A percentile compares a stretch with the other conserved stretches of the same genome.
phyloP scores from a whole-genome alignment of 1,284 basidiomycete species.

The Cutaneotrichosporon spelunceum region DNA sequence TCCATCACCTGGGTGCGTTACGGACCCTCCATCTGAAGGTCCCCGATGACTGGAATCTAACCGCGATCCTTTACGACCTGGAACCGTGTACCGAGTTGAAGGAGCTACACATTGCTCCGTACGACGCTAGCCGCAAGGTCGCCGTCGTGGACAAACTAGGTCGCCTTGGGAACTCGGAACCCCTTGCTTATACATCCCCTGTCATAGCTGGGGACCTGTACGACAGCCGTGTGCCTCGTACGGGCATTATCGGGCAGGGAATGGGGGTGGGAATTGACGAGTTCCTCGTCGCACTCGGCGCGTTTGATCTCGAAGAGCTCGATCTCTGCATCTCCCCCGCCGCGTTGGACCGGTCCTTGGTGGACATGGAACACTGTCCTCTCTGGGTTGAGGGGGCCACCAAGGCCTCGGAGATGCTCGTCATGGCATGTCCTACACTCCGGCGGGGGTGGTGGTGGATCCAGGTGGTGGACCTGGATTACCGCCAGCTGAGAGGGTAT shows the following conservation, averaged over 20 bases:
- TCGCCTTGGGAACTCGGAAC: no score
- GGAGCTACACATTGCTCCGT: slow-evolving; percentile 10
- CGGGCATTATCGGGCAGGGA: no score
- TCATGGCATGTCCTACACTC: not conserved
- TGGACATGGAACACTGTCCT: not conserved
- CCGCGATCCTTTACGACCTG: not conserved
- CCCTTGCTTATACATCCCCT: no score
- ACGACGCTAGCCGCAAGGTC: slow-evolving; percentile 16
- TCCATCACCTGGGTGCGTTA: not conserved
- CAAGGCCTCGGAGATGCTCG: not conserved
- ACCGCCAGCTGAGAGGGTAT: slow-evolving; percentile 15
- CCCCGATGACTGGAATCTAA: not conserved
- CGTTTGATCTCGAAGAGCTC: not conserved
- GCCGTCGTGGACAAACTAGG: not conserved
- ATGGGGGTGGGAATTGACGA: not conserved
- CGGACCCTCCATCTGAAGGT: slow-evolving; percentile 12
- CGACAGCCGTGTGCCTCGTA: no score
- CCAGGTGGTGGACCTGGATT: slow-evolving; percentile 16
- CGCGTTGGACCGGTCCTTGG: not conserved
- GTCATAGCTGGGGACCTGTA: no score
- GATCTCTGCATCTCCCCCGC: slow-evolving; percentile 9
- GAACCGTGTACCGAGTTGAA: not conserved
- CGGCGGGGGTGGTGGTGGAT: slow-evolving; percentile 14
- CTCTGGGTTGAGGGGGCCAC: not conserved
- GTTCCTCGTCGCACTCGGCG: not conserved